Evolutionary conservation across 352 stramenopile genomes (phyloP), one percentile per base, ranked within the genome.

Genomic region (Pythium brachiatum): DNA sequence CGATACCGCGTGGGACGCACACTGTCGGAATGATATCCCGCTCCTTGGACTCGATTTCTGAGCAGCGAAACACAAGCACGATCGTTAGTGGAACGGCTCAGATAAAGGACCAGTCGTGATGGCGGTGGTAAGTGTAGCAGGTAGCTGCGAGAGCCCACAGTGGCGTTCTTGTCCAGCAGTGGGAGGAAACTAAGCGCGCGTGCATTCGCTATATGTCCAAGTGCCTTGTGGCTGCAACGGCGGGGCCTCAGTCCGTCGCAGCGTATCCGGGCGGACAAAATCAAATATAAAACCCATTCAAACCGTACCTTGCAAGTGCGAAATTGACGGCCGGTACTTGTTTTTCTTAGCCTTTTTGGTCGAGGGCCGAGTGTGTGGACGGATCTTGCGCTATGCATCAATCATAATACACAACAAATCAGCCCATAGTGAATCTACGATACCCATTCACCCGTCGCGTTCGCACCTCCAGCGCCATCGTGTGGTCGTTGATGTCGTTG

Each of bases 261-360:
- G 78, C 77, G 83, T 90, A 92, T 89, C 80, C 60, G 72, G 60
- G 63, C 57, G 52, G 71, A 85, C 76, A 81, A 76, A 18, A 67
- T 46, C 61, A 53, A 39, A 16, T 70, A 32, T 23, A 8, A 46
- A 5, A 50, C 50, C 1, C 18, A 62, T 25, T 3, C 20, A 31
- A 36, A 86, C 83, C n/a, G 66, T 88, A 92, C 78, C 74, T 26
- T 87, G 78, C 25, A 90, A 62, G 62, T 92, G 83, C 18, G 71
- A 59, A 60, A 86, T 83, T 12, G 83, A 92, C 59, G 83, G 77
- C 11, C 75, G 73, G n/a, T 68, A 66, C 62, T 73, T 86, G 53
- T 84, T 89, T 66, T 85, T 85, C 57, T 66, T 71, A n/a, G 51
- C 27, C 21, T 68, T 68, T 46, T 62, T 62, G 16, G 13, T 52